These are phyloP conservation scores for Fusarium citri DNA, from an alignment of 2,329 filamentous ascomycete species.

Conservation along the genomic window DNA sequence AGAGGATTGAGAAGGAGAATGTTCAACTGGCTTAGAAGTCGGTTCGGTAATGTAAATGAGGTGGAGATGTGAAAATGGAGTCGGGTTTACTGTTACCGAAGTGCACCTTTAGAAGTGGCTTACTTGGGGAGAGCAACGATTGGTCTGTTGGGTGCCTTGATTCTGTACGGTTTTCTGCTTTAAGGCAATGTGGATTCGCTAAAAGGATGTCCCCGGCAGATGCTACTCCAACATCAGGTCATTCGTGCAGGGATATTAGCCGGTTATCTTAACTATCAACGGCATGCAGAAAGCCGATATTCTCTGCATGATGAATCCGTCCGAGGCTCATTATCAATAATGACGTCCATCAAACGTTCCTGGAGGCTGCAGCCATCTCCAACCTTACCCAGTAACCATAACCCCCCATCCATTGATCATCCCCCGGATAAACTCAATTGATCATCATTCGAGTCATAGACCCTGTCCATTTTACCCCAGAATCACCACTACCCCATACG, in stretches of 20 bases:
- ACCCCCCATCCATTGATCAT: not conserved
- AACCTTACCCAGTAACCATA: not conserved
- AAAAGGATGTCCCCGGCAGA: accelerated
- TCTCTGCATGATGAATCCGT: too few species aligned
- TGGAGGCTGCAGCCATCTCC: not conserved
- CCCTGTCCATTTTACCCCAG: not conserved
- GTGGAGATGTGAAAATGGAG: too few species aligned
- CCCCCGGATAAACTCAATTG: not conserved
- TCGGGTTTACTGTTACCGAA: not conserved
- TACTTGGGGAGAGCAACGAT: accelerated
- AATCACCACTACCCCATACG: not conserved
- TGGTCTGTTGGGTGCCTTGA: not conserved
- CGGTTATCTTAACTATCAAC: not conserved
- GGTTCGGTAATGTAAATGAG: not conserved
- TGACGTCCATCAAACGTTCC: not conserved
- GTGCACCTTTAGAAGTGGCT: not conserved
- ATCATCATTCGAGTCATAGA: not conserved
- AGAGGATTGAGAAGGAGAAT: not conserved
- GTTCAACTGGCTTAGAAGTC: not conserved
- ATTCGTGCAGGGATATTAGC: accelerated
- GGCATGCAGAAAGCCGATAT: accelerated
- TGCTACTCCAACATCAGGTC: not conserved
- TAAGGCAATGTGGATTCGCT: not conserved
- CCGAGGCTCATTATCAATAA: not conserved
- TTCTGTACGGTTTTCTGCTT: not conserved